A percentile compares a stretch with the other conserved stretches of the same genome.
These are phyloP conservation scores for Rutstroemia sp. DNA, from an alignment of 2,329 filamentous ascomycete genomes.

Conservation along the genomic window DNA sequence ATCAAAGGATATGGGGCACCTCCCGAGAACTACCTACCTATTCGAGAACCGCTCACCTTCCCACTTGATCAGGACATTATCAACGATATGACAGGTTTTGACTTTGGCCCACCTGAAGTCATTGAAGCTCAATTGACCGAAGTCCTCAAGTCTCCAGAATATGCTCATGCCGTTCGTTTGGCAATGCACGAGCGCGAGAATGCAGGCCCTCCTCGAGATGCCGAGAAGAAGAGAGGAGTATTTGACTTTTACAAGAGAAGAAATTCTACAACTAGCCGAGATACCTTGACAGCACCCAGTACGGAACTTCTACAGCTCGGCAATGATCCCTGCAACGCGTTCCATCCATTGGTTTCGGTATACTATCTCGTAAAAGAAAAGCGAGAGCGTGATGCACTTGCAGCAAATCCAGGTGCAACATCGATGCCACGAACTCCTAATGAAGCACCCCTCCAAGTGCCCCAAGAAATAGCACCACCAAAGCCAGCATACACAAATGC, in stretches of 20 bases:
- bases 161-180: conserved; percentile 73
- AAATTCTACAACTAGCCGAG: conserved; percentile 81
- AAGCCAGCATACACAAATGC: conserved; percentile 86
- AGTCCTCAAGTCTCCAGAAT: conserved; percentile 89
- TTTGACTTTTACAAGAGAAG: conserved; percentile 97
- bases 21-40: conserved; percentile 82
- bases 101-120: conserved; percentile 81
- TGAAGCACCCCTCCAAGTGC: conserved; percentile 50
- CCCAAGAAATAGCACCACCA: conserved; percentile 66
- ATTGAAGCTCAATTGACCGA: conserved; percentile 77
- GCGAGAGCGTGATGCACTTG: conserved; percentile 64
- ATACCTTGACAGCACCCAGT: conserved; percentile 79
- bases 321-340: conserved; percentile 85
- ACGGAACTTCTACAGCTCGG: conserved; percentile 77
- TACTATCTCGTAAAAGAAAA: conserved; percentile 98
- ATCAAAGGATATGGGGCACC: conserved; percentile 80
- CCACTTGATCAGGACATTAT: conserved; percentile 80
- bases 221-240: conserved; percentile 75
- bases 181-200: conserved; percentile 60
- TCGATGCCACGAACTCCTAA: conserved; percentile 48
- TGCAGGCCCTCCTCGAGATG: conserved; percentile 44
- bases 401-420: conserved; percentile 51
- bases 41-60: conserved; percentile 74
- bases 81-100: conserved; percentile 94
- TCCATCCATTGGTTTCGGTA: conserved; percentile 82